Base-by-base conservation (phyloP, 1,284 basidiomycete genomes). In the Phellopilus nigrolimitatus region DNA sequence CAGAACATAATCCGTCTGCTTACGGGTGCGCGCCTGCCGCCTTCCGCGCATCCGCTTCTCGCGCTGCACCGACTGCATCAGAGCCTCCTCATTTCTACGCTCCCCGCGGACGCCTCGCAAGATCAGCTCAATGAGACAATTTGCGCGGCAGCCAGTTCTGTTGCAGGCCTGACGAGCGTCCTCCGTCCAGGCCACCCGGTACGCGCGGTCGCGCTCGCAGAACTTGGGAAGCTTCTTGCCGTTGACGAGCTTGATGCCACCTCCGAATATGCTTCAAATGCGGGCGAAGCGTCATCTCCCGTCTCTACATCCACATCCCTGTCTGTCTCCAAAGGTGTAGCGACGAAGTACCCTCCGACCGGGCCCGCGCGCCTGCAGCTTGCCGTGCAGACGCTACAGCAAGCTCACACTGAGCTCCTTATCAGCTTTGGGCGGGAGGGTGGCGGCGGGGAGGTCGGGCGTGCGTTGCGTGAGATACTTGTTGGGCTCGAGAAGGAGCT, bases 201-300 rank as follows among this genome's bases (percentile, higher is more conserved):
- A 0, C 75, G 88, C 3, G 91, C 79, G 0, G 68, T 97, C 31
- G 80, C 87, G 3, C 69, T 88, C 4, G 82, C 86, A 1, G 91
- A 94, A 62, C 71, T 91, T 13, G 91, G 88, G 0, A 93, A 92
- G 65, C 68, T 94, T 2, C 72, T 93, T 4, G 76, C 80, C 0
- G 84, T 89, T 0, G 88, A 91, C 60, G 84, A 88, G 62, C 80
- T 79, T 0, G 62, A 53, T 62, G 30, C 78, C 71, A 13, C 51
- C 27, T 19, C 49, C 53, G 19, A 47, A 28, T n/a, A 48, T 54
- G 45, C 51, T 50, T 37, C 34, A 17, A 37, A 8, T 17, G n/a
- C 34, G n/a, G n/a, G n/a, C n/a, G n/a, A n/a, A n/a, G n/a, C n/a
- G n/a, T n/a, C 27, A 21, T 15, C 55, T 31, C 37, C 47, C 52